A percentile compares a stretch with the other conserved stretches of the same genome.
Evolutionary conservation across 2,329 filamentous ascomycete species (phyloP).

Genomic region (Amesomyces nigricolor): DNA sequence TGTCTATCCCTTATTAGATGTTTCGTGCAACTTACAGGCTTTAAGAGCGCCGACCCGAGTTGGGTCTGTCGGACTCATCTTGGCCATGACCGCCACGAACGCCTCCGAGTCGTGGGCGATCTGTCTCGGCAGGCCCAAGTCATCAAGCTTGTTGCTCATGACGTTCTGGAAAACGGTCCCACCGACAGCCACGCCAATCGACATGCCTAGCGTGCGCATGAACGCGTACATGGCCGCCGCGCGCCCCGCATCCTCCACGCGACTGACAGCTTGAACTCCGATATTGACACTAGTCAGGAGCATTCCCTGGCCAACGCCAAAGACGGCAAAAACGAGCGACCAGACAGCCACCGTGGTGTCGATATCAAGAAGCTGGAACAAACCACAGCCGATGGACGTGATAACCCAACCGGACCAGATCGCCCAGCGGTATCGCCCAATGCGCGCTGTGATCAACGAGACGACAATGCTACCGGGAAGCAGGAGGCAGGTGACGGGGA

Average conservation of each 20-base stretch:
- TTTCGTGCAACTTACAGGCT: constrained; percentile 19
- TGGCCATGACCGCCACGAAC: constrained; percentile 23
- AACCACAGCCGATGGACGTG: constrained; percentile 26
- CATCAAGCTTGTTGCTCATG: constrained; percentile 32
- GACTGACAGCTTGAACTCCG: constrained; percentile 36
- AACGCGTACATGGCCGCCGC: constrained; percentile 40
- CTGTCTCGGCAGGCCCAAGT: constrained; percentile 28
- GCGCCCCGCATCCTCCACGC: constrained; percentile 33
- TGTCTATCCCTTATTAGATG: too few species aligned
- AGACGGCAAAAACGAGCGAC: constrained; percentile 33
- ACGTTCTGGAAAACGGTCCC: constrained; percentile 39
- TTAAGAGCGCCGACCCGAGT: constrained; percentile 21
- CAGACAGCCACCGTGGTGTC: constrained; percentile 31
- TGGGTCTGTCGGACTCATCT: constrained; percentile 22
- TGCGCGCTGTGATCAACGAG: constrained; percentile 29
- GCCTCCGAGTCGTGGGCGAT: constrained; percentile 31
- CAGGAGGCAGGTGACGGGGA: constrained; percentile 31
- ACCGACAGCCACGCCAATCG: constrained; percentile 38
- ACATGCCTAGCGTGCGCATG: constrained; percentile 37
- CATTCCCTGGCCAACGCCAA: constrained; percentile 35
- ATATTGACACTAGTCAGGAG: constrained; percentile 37
- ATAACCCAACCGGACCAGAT: constrained; percentile 36
- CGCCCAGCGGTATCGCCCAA: constrained; percentile 35
- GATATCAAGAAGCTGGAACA: constrained; percentile 25
- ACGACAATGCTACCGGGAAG: constrained; percentile 32